These are phyloP conservation scores for Moricandia arvensis DNA, from an alignment of 345 rosid species.

Conservation along the genomic window DNA sequence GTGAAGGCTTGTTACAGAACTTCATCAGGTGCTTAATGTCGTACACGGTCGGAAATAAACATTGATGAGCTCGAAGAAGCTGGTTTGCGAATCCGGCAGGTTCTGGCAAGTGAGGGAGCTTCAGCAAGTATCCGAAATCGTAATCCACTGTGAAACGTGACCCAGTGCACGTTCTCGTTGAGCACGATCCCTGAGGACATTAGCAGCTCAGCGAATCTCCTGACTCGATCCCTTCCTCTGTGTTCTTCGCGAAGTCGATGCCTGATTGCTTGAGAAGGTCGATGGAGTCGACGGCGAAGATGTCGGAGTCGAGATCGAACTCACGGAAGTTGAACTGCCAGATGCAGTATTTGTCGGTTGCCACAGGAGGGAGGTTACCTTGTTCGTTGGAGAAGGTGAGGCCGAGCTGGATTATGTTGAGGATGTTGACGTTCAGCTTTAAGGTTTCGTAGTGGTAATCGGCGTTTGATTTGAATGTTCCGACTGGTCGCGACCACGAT, in stretches of 20 bases:
- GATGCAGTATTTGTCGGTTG: constrained; percentile 40
- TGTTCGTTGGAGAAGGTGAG: constrained; percentile 77
- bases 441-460: constrained; percentile 75
- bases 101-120: constrained; percentile 70
- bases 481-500: constrained; percentile 44
- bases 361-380: constrained; percentile 83
- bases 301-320: constrained; percentile 59
- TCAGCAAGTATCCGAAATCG: constrained; percentile 85
- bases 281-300: constrained; percentile 71
- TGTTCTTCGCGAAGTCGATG: constrained; percentile 65
- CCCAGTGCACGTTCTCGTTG: constrained; percentile 78
- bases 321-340: constrained; percentile 94
- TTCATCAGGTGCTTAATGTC: not conserved
- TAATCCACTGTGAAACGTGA: constrained; percentile 95
- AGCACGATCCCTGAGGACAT: constrained; percentile 89
- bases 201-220: constrained; percentile 67
- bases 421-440: constrained; percentile 74
- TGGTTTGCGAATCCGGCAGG: constrained; percentile 46
- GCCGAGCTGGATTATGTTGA: constrained; percentile 83
- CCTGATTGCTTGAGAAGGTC: constrained; percentile 74
- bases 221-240: constrained; percentile 57
- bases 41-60: not conserved
- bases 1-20: not conserved
- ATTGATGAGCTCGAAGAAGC: not conserved
- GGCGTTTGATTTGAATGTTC: constrained; percentile 59